Percentiles rank a stretch among this genome's conserved stretches.
These are phyloP conservation scores for Physocladia obscura DNA, from an alignment of 192 early-diverging fungal species.

Conservation along the genomic window DNA sequence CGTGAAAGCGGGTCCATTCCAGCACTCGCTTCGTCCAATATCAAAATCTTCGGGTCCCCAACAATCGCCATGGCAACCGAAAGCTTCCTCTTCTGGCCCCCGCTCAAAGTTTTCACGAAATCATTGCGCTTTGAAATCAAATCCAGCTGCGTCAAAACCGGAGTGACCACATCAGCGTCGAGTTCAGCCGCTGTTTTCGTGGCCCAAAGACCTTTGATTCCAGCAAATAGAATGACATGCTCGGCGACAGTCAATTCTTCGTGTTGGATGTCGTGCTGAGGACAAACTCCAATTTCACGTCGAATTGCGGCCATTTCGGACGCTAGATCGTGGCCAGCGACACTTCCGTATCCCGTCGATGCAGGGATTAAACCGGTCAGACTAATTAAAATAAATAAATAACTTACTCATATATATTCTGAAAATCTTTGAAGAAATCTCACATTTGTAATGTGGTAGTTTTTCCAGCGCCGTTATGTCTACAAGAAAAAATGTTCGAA, in stretches of 20 bases:
- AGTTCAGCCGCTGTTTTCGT: conserved; percentile 37
- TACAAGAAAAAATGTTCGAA: not conserved
- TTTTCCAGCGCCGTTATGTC: conserved; percentile 9
- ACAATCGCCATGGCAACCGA: conserved; percentile 67
- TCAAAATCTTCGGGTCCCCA: conserved; percentile 59
- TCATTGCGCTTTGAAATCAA: conserved; percentile 26
- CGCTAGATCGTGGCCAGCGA: conserved; percentile 56
- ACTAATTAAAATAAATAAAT: conserved; percentile 39
- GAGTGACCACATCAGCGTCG: conserved; percentile 45
- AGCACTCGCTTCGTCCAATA: conserved; percentile 59
- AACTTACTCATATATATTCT: not conserved
- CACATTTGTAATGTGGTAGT: conserved; percentile 24
- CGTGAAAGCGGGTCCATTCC: conserved; percentile 69
- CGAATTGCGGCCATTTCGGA: conserved; percentile 56
- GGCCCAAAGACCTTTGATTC: conserved; percentile 60
- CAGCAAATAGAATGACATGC: conserved; percentile 60
- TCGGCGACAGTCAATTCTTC: conserved; percentile 65
- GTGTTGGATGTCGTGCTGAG: conserved; percentile 70
- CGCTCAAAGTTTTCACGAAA: conserved; percentile 7
- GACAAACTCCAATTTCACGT: conserved; percentile 68
- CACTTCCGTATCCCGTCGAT: conserved; percentile 53
- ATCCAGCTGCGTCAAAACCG: conserved; percentile 35
- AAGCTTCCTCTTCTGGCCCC: conserved; percentile 68
- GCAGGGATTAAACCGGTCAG: conserved; percentile 61
- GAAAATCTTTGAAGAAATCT: not conserved